Evolutionary conservation across 306 rosid genomes (phyloP).

Genomic region (Leucaena leucocephala): DNA sequence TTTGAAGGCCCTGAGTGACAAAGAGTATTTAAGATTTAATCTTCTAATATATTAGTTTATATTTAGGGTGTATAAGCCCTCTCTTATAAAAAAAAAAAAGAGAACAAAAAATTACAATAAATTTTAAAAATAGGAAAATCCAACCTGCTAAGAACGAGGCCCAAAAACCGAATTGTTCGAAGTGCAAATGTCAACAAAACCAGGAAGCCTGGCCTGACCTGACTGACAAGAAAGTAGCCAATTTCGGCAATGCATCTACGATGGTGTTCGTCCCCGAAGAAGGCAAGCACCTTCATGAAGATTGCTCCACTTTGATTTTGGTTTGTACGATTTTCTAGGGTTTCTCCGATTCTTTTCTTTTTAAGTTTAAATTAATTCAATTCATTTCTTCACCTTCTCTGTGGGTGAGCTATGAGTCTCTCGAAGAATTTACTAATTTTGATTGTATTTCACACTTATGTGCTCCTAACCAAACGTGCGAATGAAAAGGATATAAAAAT

Average conservation of each 20-base stretch:
- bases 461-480: neutral
- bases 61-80: no score
- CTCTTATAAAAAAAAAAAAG: no score
- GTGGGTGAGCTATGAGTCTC: neutral
- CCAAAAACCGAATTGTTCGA: neutral
- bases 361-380: neutral
- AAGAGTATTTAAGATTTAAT: no score
- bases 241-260: neutral
- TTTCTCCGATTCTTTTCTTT: neutral
- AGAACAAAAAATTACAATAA: neutral
- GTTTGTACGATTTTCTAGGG: constrained; percentile 48
- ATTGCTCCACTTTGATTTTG: constrained; percentile 76
- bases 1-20: no score
- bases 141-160: neutral
- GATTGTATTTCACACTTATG: neutral
- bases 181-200: constrained; percentile 17
- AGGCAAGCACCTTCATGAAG: constrained; percentile 50
- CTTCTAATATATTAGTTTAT: no score
- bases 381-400: constrained; percentile 3
- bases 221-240: neutral
- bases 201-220: neutral
- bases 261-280: constrained; percentile 74
- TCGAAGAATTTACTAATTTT: neutral
- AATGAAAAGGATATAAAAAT: neutral
- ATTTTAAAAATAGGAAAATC: no score